Evolutionary conservation across 805 yeast species (phyloP).

Genomic region (Candida dajiaensis): DNA sequence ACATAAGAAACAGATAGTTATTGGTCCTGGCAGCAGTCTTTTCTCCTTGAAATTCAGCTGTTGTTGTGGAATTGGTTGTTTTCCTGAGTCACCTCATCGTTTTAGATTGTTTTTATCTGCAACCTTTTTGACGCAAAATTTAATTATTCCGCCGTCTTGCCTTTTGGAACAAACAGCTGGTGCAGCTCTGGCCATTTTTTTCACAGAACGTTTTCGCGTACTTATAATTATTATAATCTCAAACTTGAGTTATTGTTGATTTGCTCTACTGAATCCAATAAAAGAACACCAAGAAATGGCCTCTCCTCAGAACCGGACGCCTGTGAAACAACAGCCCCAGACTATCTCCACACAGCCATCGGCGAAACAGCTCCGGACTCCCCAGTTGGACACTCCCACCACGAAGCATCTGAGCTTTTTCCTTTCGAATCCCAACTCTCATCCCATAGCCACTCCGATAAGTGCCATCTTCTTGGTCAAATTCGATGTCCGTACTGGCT

Average conservation of each 20-base stretch:
- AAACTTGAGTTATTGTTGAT: background rate
- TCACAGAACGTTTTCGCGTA: too few relatives aligned
- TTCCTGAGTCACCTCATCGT: background rate
- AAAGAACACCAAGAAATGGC: background rate
- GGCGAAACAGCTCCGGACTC: background rate
- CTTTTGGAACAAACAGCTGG: too few relatives aligned
- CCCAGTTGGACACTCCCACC: background rate
- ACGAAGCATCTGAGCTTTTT: background rate
- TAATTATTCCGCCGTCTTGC: background rate
- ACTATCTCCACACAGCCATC: background rate
- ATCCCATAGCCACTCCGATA: slow-evolving; percentile 23
- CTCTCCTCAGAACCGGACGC: background rate
- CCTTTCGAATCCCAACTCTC: background rate
- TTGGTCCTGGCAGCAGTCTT: background rate
- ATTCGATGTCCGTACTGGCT: slow-evolving; percentile 48
- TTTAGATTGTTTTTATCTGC: too few relatives aligned
- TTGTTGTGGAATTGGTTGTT: background rate
- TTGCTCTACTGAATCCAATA: background rate
- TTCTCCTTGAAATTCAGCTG: background rate
- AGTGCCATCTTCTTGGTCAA: slow-evolving; percentile 42
- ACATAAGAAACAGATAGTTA: too few relatives aligned
- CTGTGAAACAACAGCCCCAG: background rate
- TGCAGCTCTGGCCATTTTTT: too few relatives aligned
- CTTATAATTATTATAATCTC: too few relatives aligned
- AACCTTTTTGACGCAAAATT: background rate